phyloP scores from a whole-genome alignment of 2,329 filamentous ascomycete species.

The Cercospora citrullina region DNA sequence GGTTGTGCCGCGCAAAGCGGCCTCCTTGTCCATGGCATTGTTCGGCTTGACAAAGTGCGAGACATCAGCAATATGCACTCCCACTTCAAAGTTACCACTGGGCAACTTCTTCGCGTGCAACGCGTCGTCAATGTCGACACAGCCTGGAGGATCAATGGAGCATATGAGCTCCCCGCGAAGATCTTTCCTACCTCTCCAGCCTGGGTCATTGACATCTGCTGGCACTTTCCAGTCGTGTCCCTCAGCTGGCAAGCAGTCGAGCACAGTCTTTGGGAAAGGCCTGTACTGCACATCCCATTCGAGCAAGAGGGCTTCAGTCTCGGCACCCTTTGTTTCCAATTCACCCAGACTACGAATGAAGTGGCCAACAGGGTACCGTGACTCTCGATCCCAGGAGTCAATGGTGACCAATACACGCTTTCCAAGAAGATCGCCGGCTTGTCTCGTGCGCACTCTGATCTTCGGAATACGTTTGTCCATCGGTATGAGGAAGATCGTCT shows the following conservation, averaged over 20 bases:
- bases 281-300: slow-evolving; percentile 98
- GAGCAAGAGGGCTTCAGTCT: slow-evolving; percentile 89
- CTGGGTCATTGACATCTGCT: slow-evolving; percentile 71
- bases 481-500: slow-evolving; percentile 90
- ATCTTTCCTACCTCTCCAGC: slow-evolving; percentile 84
- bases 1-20: slow-evolving; percentile 89
- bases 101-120: slow-evolving; percentile 81
- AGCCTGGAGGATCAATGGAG: slow-evolving; percentile 94
- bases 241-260: slow-evolving; percentile 88
- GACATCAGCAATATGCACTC: slow-evolving; percentile 98
- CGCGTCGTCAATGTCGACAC: slow-evolving; percentile 97
- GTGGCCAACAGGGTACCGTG: slow-evolving; percentile 87
- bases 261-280: slow-evolving; percentile 90
- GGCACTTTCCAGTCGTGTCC: slow-evolving; percentile 95
- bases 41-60: slow-evolving; percentile 97
- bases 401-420: slow-evolving; percentile 92
- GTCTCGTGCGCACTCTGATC: slow-evolving; percentile 86
- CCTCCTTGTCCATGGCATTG: slow-evolving; percentile 95
- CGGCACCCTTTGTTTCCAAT: slow-evolving; percentile 93
- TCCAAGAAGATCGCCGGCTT: slow-evolving; percentile 83
- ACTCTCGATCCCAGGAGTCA: slow-evolving; percentile 92
- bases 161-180: slow-evolving; percentile 84
- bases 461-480: slow-evolving; percentile 99
- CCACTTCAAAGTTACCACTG: slow-evolving; percentile 93
- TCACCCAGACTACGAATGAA: slow-evolving; percentile 92